Conservation (phyloP, 2,329 filamentous ascomycete genomes). For the Colletotrichum sidae region DNA sequence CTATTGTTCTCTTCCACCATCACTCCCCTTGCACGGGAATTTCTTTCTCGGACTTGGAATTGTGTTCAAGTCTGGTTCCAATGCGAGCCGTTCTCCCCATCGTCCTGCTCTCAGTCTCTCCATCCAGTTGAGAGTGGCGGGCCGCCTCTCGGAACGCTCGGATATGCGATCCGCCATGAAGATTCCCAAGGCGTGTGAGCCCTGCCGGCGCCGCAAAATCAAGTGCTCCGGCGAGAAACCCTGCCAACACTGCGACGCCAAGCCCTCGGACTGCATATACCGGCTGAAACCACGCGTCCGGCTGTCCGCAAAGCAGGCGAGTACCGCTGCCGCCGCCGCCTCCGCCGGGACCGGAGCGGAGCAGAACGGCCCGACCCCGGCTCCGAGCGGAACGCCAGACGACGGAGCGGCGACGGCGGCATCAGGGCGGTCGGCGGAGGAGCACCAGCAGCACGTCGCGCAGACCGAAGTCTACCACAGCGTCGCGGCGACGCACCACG, state of each 20-base stretch:
- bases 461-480: slow-evolving; percentile 42
- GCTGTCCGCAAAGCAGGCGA: slow-evolving; percentile 45
- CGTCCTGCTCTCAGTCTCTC: no score
- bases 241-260: slow-evolving; percentile 36
- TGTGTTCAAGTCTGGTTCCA: no score
- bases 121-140: no score
- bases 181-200: slow-evolving; percentile 41
- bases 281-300: slow-evolving; percentile 36
- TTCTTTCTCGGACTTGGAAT: no score
- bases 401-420: slow-evolving; percentile 10
- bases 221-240: slow-evolving; percentile 38
- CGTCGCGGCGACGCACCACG: slow-evolving; percentile 39
- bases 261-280: slow-evolving; percentile 37
- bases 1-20: not conserved
- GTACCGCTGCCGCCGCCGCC: slow-evolving; percentile 48
- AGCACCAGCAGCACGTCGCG: slow-evolving; percentile 48
- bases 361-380: not conserved
- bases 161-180: slow-evolving; percentile 32
- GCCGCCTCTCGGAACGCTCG: no score
- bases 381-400: not conserved
- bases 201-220: slow-evolving; percentile 39
- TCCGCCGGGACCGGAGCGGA: slow-evolving; percentile 34
- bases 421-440: slow-evolving; percentile 15
- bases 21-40: no score
- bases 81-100: no score